A percentile compares a stretch with the other conserved stretches of the same genome.
phyloP scores from a whole-genome alignment of 768 basidiomycete genomes.

The Coprinopsis cinerea region DNA sequence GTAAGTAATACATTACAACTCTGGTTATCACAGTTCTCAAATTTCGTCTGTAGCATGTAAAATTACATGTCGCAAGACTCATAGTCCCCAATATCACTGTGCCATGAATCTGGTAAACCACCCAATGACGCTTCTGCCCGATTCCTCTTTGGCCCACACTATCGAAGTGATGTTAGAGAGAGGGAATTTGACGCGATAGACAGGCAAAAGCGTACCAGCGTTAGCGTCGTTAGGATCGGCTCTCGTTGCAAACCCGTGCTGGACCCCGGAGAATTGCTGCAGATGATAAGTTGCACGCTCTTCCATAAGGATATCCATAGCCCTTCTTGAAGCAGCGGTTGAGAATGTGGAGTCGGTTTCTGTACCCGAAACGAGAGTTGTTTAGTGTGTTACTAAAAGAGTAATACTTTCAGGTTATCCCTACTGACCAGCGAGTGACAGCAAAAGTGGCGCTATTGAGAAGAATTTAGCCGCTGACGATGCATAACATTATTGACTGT shows the following conservation, averaged over 20 bases:
- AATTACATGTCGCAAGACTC: no score
- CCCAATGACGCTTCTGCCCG: constrained; percentile 39
- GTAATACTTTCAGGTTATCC: not conserved
- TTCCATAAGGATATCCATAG: constrained; percentile 39
- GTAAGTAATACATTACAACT: no score
- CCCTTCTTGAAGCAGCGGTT: constrained; percentile 30
- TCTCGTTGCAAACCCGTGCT: constrained; percentile 33
- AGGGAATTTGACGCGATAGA: no score
- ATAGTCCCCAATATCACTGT: no score
- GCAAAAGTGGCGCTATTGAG: constrained; percentile 43
- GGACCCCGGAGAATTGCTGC: constrained; percentile 36
- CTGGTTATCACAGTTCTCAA: no score
- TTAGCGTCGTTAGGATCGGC: constrained; percentile 27
- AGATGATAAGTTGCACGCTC: constrained; percentile 37
- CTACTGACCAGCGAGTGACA: constrained; percentile 38
- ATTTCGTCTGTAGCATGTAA: no score
- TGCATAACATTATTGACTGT: no score
- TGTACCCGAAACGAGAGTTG: no score
- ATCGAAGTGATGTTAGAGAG: not conserved
- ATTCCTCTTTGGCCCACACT: constrained; percentile 64
- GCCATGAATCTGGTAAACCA: constrained; percentile 58
- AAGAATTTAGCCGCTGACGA: no score
- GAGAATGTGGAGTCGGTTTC: constrained; percentile 42
- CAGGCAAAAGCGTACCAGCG: constrained; percentile 14
- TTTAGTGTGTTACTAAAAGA: not conserved